phyloP scores from a whole-genome alignment of 805 yeast genomes.

The Yarrowia alimentaria region DNA sequence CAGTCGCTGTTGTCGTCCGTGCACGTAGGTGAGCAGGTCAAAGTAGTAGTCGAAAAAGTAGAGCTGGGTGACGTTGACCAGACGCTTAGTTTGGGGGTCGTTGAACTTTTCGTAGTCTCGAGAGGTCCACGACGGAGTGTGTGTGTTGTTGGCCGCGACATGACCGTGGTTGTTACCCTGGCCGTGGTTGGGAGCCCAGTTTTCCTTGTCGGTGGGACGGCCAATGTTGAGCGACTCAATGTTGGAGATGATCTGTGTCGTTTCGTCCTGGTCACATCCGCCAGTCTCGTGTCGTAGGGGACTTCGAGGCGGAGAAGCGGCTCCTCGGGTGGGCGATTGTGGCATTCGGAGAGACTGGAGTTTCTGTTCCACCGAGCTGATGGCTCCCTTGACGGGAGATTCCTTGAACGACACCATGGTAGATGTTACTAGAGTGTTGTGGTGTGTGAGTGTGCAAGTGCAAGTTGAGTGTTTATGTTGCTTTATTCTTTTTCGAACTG shows the following conservation, averaged over 20 bases:
- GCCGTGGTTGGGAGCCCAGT: conserved; percentile 18
- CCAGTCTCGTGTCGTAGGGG: conserved; percentile 23
- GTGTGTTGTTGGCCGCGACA: conserved; percentile 19
- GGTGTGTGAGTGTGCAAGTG: not conserved
- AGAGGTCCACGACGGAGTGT: conserved; percentile 29
- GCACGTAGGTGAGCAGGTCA: conserved; percentile 90
- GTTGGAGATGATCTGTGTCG: conserved; percentile 32
- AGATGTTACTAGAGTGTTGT: not conserved
- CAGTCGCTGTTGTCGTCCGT: conserved; percentile 80
- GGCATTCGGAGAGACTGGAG: conserved; percentile 25
- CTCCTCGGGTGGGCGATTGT: conserved; percentile 19
- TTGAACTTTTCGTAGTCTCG: conserved; percentile 46
- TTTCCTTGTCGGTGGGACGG: conserved; percentile 16
- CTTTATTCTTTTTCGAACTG: no score
- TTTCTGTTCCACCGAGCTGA: conserved; percentile 24
- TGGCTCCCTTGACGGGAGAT: conserved; percentile 25
- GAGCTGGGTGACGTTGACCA: conserved; percentile 89
- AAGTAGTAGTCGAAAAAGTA: conserved; percentile 94
- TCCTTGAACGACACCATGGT: conserved; percentile 23
- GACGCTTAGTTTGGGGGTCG: conserved; percentile 73
- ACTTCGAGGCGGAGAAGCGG: conserved; percentile 10
- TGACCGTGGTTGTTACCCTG: conserved; percentile 28
- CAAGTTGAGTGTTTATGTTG: no score
- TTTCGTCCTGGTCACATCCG: conserved; percentile 29
- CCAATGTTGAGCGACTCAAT: conserved; percentile 29